Base-by-base conservation (phyloP, 495 filamentous ascomycete species). In the Astrothelium macrocarpum region DNA sequence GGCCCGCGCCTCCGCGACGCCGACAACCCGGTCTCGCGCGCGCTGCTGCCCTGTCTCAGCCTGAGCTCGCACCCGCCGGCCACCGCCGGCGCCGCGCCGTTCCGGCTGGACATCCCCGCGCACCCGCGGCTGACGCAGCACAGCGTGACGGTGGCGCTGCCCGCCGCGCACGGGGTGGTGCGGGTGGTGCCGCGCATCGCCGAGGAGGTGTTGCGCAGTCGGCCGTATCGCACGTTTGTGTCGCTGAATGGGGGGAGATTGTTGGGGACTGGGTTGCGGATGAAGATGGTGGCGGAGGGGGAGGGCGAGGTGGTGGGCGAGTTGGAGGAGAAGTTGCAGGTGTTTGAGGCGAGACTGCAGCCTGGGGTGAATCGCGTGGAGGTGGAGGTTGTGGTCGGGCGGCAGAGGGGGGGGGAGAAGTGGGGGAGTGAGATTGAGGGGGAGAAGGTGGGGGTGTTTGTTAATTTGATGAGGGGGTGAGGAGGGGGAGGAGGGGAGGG, bases 171-270 rank as follows among this genome's bases (percentile, higher is more conserved):
- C 65, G 80, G 80, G 70, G 83, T 83, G 62, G 68, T 92, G 34
- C 86, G 89, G 62, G 78, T 93, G 56, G 77, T 78, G 29, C 86
- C 87, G 0, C 80, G 78, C 9, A 72, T 92, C 34, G 79, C 82
- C 23, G 59, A 64, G 26, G 49, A 71, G 1, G 64, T 80, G 25
- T 80, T 85, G 18, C 75, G 81, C 28, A 77, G 82, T 59, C 82
- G 87, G 59, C 80, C 85, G 62, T 81, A 82, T 69, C 87, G 84
- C 66, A 66, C 87, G 46, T 84, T 89, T 67, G 85, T 90, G 53
- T 75, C 79, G 1, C 74, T 80, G 59, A 82, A 77, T 60, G 68
- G 69, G 36, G 67, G 60, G 26, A 59, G 70, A 20, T 29, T 72
- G 32, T 60, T 46, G 59, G 71, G 70, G 53, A 67, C 67, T 20